Percentiles rank a stretch among this genome's conserved stretches.
These are phyloP conservation scores for Tardiomyces blankii DNA, from an alignment of 1,139 yeast species.

Conservation along the genomic window DNA sequence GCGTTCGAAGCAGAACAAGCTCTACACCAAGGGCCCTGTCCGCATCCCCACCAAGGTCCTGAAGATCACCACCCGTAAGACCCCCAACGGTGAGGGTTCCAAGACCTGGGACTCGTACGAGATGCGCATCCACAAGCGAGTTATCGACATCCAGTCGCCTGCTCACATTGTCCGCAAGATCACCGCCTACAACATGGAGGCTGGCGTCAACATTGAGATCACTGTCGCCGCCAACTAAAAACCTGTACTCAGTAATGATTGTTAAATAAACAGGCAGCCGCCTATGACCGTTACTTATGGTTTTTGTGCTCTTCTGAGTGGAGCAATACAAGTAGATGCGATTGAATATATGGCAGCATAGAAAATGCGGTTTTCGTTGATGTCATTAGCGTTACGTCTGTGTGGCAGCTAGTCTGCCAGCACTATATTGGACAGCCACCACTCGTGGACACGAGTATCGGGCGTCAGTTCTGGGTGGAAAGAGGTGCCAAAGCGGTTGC, in stretches of 20 bases:
- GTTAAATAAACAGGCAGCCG: background rate
- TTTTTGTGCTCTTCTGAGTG: background rate
- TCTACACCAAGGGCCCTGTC: constrained; percentile 88
- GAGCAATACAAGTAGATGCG: background rate
- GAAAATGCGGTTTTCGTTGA: no score
- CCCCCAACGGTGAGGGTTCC: constrained; percentile 99
- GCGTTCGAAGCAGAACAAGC: constrained; percentile 75
- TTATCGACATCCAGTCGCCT: constrained; percentile 97
- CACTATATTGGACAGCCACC: constrained; percentile 34
- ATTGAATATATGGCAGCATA: no score
- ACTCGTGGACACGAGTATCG: constrained; percentile 55
- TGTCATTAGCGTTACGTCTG: no score
- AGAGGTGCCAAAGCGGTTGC: constrained; percentile 57
- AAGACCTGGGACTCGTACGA: constrained; percentile 99
- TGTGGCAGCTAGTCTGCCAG: no score
- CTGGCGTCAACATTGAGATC: constrained; percentile 36
- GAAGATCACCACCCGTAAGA: constrained; percentile 98
- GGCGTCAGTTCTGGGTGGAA: constrained; percentile 70
- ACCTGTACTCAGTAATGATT: constrained; percentile 1
- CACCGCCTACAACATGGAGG: constrained; percentile 75
- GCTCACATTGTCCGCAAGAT: constrained; percentile 88
- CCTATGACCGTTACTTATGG: background rate
- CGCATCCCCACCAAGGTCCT: constrained; percentile 99
- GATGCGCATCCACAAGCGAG: constrained; percentile 99
- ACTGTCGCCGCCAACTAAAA: constrained; percentile 30